Base-by-base conservation (phyloP, 2,329 filamentous ascomycete genomes). In the Sporothrix variecibatus region DNA sequence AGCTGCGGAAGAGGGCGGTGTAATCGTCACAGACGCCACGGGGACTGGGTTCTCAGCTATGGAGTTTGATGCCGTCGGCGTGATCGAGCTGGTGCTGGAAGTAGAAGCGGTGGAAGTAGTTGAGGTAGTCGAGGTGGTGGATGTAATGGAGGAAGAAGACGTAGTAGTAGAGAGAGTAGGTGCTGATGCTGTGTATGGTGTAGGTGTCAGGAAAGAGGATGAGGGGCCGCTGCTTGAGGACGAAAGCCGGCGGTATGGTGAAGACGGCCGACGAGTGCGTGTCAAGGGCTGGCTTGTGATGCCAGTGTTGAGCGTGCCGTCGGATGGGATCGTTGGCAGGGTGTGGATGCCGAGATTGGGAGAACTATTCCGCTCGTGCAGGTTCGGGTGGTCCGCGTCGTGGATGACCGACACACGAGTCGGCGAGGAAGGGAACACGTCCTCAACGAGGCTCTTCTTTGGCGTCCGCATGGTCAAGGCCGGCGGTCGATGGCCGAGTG, bases 401-500 rank as follows among this genome's bases (percentile, higher is more conserved):
- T 89, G 83, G 43, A 77, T 73, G n/a, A 90, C 86, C 1, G 88
- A 89, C 12, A 85, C 82, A 75, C 85, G 85, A 26, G 86, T 84
- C 28, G 87, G 89, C 28, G 86, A 90, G 26, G 83, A 82, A 1
- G 89, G 89, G 76, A 91, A 91, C 1, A 85, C 82, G 75, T 91
- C 90, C 78, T 92, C 90, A 15, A 76, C 51, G 0, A 85, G 85
- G 11, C 86, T 85, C 79, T 90, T 91, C 75, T 87, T 85, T 3
- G 87, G 87, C 23, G 83, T 81, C 26, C 77, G 74, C 20, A 73
- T 75, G 26, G 34, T 68, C 51, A 76, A 56, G 4, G 76, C 31
- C 1, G 75, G 56, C 12, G 28, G 71, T 2, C 67, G 65, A n/a
- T 86, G 1, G 88, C 88, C 3, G 84, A 9, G 89, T 88, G 77